Conservation (phyloP, 495 filamentous ascomycete species). For the Annulohypoxylon moriforme region DNA sequence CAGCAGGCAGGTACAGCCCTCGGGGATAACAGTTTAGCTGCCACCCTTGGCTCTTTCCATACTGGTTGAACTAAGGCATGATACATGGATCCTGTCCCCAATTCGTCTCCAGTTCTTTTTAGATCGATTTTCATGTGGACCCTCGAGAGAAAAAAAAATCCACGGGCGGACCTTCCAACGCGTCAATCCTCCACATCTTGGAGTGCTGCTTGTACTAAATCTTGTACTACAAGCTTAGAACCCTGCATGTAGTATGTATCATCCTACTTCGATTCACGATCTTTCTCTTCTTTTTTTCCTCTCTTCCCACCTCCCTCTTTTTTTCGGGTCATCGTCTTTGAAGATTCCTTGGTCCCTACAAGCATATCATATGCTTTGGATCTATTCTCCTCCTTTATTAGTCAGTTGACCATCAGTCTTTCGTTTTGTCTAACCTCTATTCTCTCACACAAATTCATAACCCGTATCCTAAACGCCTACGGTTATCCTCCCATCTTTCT, state of each 20-base stretch:
- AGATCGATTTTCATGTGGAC: conserved; percentile 42
- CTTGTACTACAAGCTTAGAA: conserved; percentile 14
- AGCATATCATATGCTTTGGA: conserved; percentile 36
- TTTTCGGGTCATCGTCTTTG: conserved; percentile 15
- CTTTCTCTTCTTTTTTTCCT: conserved; percentile 23
- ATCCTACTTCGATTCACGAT: conserved; percentile 30
- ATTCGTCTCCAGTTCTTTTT: conserved; percentile 21
- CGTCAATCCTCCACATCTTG: conserved; percentile 29
- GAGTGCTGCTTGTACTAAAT: not conserved
- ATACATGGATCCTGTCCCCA: conserved; percentile 5
- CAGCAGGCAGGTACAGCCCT: conserved; percentile 4
- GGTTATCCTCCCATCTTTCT: conserved; percentile 12
- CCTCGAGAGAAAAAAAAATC: conserved; percentile 13
- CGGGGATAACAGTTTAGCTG: not conserved
- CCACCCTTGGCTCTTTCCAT: conserved; percentile 2
- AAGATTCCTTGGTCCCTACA: conserved; percentile 14
- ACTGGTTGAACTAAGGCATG: not conserved
- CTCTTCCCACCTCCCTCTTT: conserved; percentile 4
- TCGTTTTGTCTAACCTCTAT: conserved; percentile 35
- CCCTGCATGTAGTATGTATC: conserved; percentile 6
- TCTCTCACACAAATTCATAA: conserved; percentile 8
- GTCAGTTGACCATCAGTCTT: conserved; percentile 31
- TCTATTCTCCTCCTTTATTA: conserved; percentile 25
- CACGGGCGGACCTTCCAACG: conserved; percentile 37
- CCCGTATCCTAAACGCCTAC: conserved; percentile 32